These are phyloP conservation scores for Populus trichocarpa DNA, from an alignment of 441 rosid genomes.

Conservation along the genomic window DNA sequence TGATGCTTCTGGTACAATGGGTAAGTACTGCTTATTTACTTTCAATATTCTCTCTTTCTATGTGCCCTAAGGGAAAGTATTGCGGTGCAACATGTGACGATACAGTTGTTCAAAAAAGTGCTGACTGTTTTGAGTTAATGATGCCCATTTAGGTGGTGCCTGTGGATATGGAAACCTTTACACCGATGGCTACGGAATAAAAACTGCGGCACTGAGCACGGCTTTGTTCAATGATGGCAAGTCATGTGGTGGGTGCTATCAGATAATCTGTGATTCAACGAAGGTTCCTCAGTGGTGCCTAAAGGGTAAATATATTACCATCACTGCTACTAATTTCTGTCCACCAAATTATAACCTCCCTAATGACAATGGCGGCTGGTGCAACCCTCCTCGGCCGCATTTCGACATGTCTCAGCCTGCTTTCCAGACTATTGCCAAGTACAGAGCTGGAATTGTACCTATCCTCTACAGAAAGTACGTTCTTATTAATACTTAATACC, in stretches of 20 bases:
- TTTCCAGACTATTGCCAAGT: constrained; percentile 55
- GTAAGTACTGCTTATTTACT: constrained; percentile 23
- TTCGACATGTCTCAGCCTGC: constrained; percentile 75
- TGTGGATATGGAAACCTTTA: constrained; percentile 78
- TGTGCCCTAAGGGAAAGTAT: not conserved
- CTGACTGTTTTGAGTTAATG: not conserved
- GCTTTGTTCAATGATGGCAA: constrained; percentile 61
- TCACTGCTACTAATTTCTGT: constrained; percentile 79
- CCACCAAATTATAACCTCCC: constrained; percentile 68
- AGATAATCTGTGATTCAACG: constrained; percentile 49
- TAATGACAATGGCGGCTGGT: constrained; percentile 72
- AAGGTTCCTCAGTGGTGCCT: constrained; percentile 69
- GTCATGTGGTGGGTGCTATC: constrained; percentile 66
- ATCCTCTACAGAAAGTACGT: constrained; percentile 43
- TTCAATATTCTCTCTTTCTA: not conserved
- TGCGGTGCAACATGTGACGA: not conserved
- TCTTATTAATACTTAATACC: not conserved
- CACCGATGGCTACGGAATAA: constrained; percentile 53
- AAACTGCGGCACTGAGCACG: constrained; percentile 63
- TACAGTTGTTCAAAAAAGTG: not conserved
- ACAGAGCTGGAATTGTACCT: constrained; percentile 62
- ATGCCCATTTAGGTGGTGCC: constrained; percentile 51
- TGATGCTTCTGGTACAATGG: constrained; percentile 78
- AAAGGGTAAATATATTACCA: constrained; percentile 43
- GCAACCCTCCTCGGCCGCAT: constrained; percentile 65